Evolutionary conservation across 208 protist genomes (phyloP), one percentile per base, ranked within the genome.

Genomic region (Borovskyia barvae): DNA sequence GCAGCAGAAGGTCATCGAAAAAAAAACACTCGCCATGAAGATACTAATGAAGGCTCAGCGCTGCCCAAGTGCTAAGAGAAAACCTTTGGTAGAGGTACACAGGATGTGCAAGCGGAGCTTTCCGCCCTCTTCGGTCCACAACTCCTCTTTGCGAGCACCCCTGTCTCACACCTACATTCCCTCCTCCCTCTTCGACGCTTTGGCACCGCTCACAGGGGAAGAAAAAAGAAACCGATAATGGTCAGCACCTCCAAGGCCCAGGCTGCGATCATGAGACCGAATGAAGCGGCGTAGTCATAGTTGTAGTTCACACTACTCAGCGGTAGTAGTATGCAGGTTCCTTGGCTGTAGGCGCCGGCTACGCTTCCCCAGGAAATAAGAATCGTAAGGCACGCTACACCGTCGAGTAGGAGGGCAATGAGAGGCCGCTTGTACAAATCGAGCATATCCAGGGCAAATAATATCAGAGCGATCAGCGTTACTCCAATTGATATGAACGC

Each of bases 401-500:
- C 61, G 37, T 68, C 57, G 9, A 74, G 41, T 24, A 72, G 37
- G 11, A 68, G 49, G 17, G 66, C 57, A n/a, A 80, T 25, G 15
- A 74, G 20, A 1, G 57, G 57, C 15, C 42, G 52, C 59, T 66
- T 77, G 29, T 61, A 65, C 40, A 61, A 40, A 19, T 66, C 54
- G 2, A 75, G 14, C 12, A 56, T 28, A 14, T 61, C 62, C 15
- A 72, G 42, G 22, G 69, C 24, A 11, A 77, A 43, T 20, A 74
- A 22, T 19, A 74, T 42, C 20, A 73, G 51, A n/a, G 40, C 29
- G 6, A 51, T 64, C 11, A 77, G 41, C 8, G 68, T 75, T 28
- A 80, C 56, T 28, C 76, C 51, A 40, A 80, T 80, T 41, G 68
- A 80, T 39, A 84, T 70, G 48, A 77, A 66, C 1, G 67, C 66